Base-by-base conservation (phyloP, 768 basidiomycete genomes). In the Chalciporus chontae region DNA sequence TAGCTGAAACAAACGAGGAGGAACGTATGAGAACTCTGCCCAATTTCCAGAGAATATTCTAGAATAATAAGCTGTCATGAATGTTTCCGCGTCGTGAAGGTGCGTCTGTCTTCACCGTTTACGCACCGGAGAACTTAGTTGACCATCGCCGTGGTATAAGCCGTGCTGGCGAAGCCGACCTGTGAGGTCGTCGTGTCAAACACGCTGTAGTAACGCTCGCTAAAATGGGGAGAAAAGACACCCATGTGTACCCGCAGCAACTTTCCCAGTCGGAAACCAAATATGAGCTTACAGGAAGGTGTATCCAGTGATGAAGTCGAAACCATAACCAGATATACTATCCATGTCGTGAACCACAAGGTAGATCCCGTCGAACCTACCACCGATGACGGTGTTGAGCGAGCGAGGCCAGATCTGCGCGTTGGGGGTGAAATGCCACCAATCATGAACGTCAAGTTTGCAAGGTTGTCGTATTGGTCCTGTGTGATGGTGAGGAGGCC, bases 151-250 rank as follows among this genome's bases (percentile, higher is more conserved):
- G 46, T 21, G 13, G 76, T 77, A 54, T 71, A 68, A 1, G 48
- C 14, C 2, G 72, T 75, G 36, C 53, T 68, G 4, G 76, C 76
- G 26, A 77, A 62, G n/a, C 74, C 76, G 21, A 77, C 59, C 6
- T 54, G 69, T 19, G 46, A 53, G 57, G 75, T 73, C 13, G 55
- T 56, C 17, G 71, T 67, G 54, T 78, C 74, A 52, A 59, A 76
- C 10, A 77, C 62, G 47, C 67, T 67, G 53, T 77, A 77, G 64
- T 65, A 77, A 23, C 77, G 71, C 55, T 78, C 67, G 4, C 66
- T 64, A 21, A 24, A 37, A 50, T 17, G 31, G 15, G 3, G 29
- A 9, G 29, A 9, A 31, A 13, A 4, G 10, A 31, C 26, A 26
- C 8, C 3, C 26, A 11, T 31, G 29, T 10, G 29, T 10, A 31